Base-by-base conservation (phyloP, 2,329 filamentous ascomycete species). In the Aureobasidium mangrovei region DNA sequence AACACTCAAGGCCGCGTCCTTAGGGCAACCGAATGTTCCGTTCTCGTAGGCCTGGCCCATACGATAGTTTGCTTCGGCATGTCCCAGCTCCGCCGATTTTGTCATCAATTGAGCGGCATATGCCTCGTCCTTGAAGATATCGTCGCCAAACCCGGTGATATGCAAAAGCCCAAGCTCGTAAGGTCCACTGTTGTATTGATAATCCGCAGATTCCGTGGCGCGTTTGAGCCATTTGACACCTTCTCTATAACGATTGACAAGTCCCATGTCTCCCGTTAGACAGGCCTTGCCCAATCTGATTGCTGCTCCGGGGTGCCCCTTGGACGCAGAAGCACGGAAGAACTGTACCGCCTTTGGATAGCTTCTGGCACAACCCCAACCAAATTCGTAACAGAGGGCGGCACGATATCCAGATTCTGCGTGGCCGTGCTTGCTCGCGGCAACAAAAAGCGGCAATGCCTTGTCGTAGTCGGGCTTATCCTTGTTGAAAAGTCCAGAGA, bases 1-100 rank as follows among this genome's bases (percentile, higher is more conserved):
- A 7, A 98, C 90, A 60, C 90, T 96, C 52, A 98, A 75, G 1
- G 91, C 89, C 2, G 93, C 89, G 67, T 98, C 93, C 51, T 84
- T 83, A 1, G 93, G 93, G 65, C 93, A 98, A 60, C 81, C 83
- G 55, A 97, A 77, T 59, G 84, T 82, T 10, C 93, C 93, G 65
- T 95, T 89, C 72, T 98, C 93, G 67, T 98, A 98, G 0, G 91
- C 91, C 67, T 96, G 89, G n/a, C 93, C 93, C 72, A 98, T 82
- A 51, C 89, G 82, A 69, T 84, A 90, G 64, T 85, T 88, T 31
- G 93, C 91, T 61, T 95, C 86, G 2, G 86, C 74, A 64, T 98
- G 89, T 6, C 91, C 91, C 46, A 98, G 73, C 64, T 97, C 93
- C 1, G 93, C 93, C 7, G 93, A 88, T 65, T 95, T 88, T 0